phyloP scores from a whole-genome alignment of 1,284 basidiomycete species.

The Microbotryum violaceum region DNA sequence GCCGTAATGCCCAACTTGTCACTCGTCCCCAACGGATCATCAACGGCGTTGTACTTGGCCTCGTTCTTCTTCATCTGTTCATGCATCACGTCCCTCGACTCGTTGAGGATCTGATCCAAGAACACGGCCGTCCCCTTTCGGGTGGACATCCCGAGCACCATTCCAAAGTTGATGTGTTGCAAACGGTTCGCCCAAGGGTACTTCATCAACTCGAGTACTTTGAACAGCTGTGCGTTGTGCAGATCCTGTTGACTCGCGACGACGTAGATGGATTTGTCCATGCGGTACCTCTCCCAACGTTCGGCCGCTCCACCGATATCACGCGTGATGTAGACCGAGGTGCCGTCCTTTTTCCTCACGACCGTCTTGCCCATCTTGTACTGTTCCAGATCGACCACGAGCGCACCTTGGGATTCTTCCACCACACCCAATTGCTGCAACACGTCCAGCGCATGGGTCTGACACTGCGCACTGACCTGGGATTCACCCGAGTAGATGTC shows the following conservation, averaged over 20 bases:
- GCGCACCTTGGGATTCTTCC: slow-evolving; percentile 55
- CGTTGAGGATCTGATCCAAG: slow-evolving; percentile 86
- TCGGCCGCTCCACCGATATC: slow-evolving; percentile 92
- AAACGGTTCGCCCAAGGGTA: slow-evolving; percentile 76
- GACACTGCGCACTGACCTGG: slow-evolving; percentile 69
- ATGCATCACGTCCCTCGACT: slow-evolving; percentile 86
- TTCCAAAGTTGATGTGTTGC: slow-evolving; percentile 67
- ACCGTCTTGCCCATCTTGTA: slow-evolving; percentile 88
- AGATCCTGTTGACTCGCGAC: slow-evolving; percentile 73
- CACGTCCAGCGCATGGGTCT: slow-evolving; percentile 59
- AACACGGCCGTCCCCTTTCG: slow-evolving; percentile 94
- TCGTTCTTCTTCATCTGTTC: slow-evolving; percentile 94
- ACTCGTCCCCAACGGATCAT: slow-evolving; percentile 73
- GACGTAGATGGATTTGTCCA: slow-evolving; percentile 84
- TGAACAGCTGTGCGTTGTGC: slow-evolving; percentile 89
- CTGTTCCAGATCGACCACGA: slow-evolving; percentile 73
- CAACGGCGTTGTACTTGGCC: slow-evolving; percentile 82
- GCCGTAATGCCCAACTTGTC: slow-evolving; percentile 89
- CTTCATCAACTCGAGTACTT: slow-evolving; percentile 83
- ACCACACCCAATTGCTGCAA: slow-evolving; percentile 52
- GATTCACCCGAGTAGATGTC: slow-evolving; percentile 94
- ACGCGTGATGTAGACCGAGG: slow-evolving; percentile 95
- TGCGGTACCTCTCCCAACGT: slow-evolving; percentile 83
- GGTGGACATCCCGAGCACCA: slow-evolving; percentile 94
- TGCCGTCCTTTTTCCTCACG: slow-evolving; percentile 87